Evolutionary conservation across 1,284 basidiomycete species (phyloP).

Genomic region (Sporisorium exsertum): DNA sequence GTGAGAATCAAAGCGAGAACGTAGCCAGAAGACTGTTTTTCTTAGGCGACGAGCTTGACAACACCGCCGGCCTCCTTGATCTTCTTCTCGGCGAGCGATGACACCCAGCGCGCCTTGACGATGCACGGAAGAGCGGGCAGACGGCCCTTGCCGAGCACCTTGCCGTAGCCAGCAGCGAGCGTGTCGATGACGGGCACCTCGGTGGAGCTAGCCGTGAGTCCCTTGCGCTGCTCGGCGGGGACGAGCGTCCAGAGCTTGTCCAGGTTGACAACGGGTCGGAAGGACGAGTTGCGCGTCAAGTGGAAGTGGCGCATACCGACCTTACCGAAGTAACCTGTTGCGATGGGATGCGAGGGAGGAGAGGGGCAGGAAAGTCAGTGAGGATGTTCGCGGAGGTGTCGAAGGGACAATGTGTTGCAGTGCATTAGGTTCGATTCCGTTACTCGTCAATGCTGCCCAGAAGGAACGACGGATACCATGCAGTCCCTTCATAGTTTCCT

Average conservation of each 20-base stretch:
- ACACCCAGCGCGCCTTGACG: slow-evolving; percentile 69
- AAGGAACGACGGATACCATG: too few relatives aligned
- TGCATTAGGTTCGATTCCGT: neutral
- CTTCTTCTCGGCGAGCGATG: slow-evolving; percentile 69
- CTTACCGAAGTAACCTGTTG: slow-evolving; percentile 94
- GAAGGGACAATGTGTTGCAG: neutral
- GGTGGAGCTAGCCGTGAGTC: slow-evolving; percentile 56
- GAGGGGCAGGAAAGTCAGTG: too few relatives aligned
- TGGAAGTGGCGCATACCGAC: slow-evolving; percentile 95
- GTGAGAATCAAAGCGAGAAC: neutral
- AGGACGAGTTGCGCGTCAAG: slow-evolving; percentile 87
- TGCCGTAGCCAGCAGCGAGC: slow-evolving; percentile 68
- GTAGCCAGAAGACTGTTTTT: neutral
- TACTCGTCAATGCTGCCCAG: neutral
- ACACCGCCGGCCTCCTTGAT: slow-evolving; percentile 70
- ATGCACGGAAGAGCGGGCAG: slow-evolving; percentile 67
- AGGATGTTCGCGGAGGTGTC: neutral
- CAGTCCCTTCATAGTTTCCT: too few relatives aligned
- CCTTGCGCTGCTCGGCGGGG: slow-evolving; percentile 66
- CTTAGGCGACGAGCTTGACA: slow-evolving; percentile 64
- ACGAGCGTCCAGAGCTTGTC: slow-evolving; percentile 70
- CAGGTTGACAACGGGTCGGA: slow-evolving; percentile 91
- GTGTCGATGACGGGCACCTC: slow-evolving; percentile 69
- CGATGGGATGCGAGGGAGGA: slow-evolving; percentile 1
- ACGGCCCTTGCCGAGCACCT: slow-evolving; percentile 69